Percentiles rank a stretch among this genome's conserved stretches.
These are phyloP conservation scores for Ambrosiella cleistominuta DNA, from an alignment of 2,329 filamentous ascomycete species.

Conservation along the genomic window DNA sequence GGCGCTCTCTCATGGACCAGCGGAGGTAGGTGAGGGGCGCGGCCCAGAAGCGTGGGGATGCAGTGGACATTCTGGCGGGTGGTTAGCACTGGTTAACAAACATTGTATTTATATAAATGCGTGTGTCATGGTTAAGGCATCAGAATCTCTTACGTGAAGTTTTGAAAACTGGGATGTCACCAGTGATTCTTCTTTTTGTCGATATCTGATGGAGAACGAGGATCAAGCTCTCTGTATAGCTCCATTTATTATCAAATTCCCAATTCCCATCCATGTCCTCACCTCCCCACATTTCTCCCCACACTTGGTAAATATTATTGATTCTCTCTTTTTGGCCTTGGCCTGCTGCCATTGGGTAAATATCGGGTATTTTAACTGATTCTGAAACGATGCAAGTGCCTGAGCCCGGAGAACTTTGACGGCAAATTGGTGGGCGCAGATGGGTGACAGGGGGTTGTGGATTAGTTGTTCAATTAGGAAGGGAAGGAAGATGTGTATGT, in stretches of 20 bases:
- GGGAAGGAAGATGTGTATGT: no score
- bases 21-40: conserved; percentile 68
- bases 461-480: conserved; percentile 6
- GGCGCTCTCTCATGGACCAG: conserved; percentile 77
- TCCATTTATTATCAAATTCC: no score
- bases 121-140: no score
- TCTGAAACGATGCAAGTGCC: not conserved
- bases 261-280: no score
- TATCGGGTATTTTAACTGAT: not conserved
- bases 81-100: not conserved
- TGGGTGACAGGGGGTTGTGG: not conserved
- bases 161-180: no score
- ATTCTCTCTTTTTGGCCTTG: not conserved
- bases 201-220: no score
- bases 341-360: not conserved
- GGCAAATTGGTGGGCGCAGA: not conserved
- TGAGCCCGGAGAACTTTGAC: not conserved
- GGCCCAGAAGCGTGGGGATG: conserved; percentile 60
- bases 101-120: no score
- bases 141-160: no score
- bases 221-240: no score
- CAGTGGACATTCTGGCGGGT: conserved; percentile 35
- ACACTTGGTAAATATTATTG: no score
- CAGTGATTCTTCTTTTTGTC: no score
- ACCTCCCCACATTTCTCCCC: no score